phyloP scores from a whole-genome alignment of 805 yeast genomes.

The Myxozyma kluyveri region DNA sequence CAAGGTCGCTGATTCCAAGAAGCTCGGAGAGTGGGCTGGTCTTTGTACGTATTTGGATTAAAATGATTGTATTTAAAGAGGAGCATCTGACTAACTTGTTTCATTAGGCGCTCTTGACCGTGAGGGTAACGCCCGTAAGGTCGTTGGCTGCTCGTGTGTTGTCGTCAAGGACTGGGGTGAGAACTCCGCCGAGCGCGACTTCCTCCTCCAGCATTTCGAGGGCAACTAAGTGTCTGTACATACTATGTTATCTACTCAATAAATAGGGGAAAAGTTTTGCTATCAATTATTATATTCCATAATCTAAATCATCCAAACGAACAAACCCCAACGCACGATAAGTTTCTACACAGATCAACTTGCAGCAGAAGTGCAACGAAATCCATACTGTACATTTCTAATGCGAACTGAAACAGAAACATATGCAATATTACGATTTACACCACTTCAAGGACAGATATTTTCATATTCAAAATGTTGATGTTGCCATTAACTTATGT shows the following conservation, averaged over 20 bases:
- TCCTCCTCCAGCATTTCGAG: constrained; percentile 90
- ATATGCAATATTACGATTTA: no score
- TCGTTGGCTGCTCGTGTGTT: constrained; percentile 99
- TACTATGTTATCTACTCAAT: no score
- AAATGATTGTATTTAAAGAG: neutral
- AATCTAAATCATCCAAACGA: no score
- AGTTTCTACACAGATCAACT: no score
- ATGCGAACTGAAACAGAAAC: neutral
- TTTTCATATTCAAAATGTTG: neutral
- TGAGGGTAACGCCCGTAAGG: constrained; percentile 99
- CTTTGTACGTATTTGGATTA: constrained; percentile 45
- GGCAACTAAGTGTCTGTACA: constrained; percentile 17
- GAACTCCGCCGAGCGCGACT: constrained; percentile 95
- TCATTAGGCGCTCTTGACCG: constrained; percentile 85
- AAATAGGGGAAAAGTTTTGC: no score
- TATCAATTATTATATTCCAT: no score
- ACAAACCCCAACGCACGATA: no score
- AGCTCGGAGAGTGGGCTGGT: constrained; percentile 99
- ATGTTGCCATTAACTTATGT: no score
- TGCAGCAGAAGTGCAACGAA: no score
- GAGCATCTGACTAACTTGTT: no score
- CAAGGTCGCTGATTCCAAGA: constrained; percentile 99
- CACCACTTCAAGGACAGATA: neutral
- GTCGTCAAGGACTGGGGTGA: constrained; percentile 99
- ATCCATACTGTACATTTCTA: neutral